Evolutionary conservation across 2,329 filamentous ascomycete species (phyloP).

Genomic region (Biscogniauxia marginata): DNA sequence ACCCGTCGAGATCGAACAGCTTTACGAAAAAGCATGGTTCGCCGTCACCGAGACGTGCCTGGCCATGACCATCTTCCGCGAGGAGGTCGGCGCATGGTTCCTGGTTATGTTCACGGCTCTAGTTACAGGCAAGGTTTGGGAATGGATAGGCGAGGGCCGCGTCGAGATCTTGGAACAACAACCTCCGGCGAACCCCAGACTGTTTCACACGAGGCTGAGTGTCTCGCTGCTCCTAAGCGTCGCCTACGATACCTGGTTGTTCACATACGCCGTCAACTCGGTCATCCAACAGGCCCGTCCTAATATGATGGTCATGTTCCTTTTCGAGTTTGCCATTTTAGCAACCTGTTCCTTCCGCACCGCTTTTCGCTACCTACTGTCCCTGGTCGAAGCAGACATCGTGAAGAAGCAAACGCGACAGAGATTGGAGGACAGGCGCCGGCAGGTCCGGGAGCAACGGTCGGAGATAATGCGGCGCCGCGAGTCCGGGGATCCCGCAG

Average conservation of each 20-base stretch:
- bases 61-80: conserved; percentile 97
- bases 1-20: conserved; percentile 91
- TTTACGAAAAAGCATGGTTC: conserved; percentile 98
- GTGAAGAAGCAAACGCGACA: conserved; percentile 70
- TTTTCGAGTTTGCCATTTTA: conserved; percentile 93
- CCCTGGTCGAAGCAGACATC: conserved; percentile 74
- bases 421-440: conserved; percentile 66
- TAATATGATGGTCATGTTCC: conserved; percentile 99
- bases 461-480: conserved; percentile 51
- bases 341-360: conserved; percentile 79
- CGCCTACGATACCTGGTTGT: conserved; percentile 74
- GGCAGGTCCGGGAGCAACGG: conserved; percentile 62
- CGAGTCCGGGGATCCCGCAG: conserved; percentile 44
- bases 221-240: conserved; percentile 77
- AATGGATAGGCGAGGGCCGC: conserved; percentile 94
- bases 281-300: conserved; percentile 87
- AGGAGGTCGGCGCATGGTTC: conserved; percentile 92
- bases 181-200: conserved; percentile 79
- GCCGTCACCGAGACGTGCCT: conserved; percentile 95
- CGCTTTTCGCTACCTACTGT: conserved; percentile 72
- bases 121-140: conserved; percentile 94
- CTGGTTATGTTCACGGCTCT: conserved; percentile 94
- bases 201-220: conserved; percentile 83
- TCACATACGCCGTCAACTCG: conserved; percentile 76
- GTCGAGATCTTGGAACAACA: conserved; percentile 96